These are phyloP conservation scores for Exsudoporus frostii DNA, from an alignment of 768 basidiomycete species.

Conservation along the genomic window DNA sequence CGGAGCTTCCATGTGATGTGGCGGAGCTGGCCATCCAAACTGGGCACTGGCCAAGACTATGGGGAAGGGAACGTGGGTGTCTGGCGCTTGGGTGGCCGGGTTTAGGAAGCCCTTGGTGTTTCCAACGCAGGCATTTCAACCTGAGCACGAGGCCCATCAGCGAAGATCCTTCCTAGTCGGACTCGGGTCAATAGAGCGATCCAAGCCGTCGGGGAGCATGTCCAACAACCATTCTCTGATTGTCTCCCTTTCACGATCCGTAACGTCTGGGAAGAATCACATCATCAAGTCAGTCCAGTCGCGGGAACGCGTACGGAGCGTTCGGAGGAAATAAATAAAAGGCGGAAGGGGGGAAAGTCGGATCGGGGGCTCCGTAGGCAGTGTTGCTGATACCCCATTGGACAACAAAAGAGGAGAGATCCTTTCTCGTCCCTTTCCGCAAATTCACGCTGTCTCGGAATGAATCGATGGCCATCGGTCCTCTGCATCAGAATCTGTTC, in stretches of 20 bases:
- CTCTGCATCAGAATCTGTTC: neutral
- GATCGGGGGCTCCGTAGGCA: neutral
- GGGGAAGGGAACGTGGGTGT: slow-evolving; percentile 2
- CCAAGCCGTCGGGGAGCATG: slow-evolving; percentile 46
- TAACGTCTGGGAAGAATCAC: no score
- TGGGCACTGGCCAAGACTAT: neutral
- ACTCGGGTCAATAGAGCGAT: slow-evolving; percentile 43
- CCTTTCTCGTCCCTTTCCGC: slow-evolving; percentile 6
- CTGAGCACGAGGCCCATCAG: slow-evolving; percentile 55
- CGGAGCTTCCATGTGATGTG: slow-evolving; percentile 58
- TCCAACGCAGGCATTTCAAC: slow-evolving; percentile 39
- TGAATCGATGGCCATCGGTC: neutral
- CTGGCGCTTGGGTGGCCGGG: neutral
- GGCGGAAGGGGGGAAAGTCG: neutral
- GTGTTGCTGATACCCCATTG: neutral
- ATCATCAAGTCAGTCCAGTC: neutral
- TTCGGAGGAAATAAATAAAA: neutral
- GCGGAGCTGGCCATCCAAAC: slow-evolving; percentile 30
- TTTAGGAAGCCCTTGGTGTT: slow-evolving; percentile 4
- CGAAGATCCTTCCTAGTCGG: slow-evolving; percentile 49
- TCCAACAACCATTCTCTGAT: slow-evolving; percentile 50
- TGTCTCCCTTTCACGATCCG: slow-evolving; percentile 52
- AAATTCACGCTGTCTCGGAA: neutral
- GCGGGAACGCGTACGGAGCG: neutral
- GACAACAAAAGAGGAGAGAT: neutral